Conservation (phyloP, 352 stramenopile genomes). For the Pythium biforme region DNA sequence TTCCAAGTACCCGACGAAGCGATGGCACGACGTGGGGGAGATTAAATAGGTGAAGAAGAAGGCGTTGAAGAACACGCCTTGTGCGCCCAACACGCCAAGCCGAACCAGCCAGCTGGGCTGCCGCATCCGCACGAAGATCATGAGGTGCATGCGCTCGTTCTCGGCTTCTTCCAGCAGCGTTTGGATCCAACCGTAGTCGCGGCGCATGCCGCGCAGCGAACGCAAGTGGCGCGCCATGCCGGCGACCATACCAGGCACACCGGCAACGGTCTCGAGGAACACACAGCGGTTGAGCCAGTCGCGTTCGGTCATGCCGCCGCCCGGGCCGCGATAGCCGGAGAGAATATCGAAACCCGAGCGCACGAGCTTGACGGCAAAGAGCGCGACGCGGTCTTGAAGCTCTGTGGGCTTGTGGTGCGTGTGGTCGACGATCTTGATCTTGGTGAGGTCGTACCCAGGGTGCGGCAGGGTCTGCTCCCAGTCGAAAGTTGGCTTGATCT, state of each 20-base stretch:
- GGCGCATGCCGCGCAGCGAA: conserved; percentile 72
- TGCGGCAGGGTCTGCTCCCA: conserved; percentile 49
- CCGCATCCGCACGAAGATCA: conserved; percentile 90
- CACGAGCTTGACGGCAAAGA: conserved; percentile 40
- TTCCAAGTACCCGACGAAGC: conserved; percentile 93
- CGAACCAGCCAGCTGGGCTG: conserved; percentile 74
- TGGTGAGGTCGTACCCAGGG: conserved; percentile 38
- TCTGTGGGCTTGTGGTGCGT: conserved; percentile 38
- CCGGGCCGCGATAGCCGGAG: conserved; percentile 46
- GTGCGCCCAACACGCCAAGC: conserved; percentile 65
- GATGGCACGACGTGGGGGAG: conserved; percentile 86
- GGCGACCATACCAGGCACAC: conserved; percentile 71
- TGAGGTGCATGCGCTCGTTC: conserved; percentile 93
- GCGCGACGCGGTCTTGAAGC: conserved; percentile 37
- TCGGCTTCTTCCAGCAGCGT: conserved; percentile 90
- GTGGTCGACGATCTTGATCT: conserved; percentile 33
- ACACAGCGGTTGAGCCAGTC: conserved; percentile 74
- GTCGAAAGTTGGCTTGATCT: too few relatives aligned
- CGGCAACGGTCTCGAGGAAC: conserved; percentile 76
- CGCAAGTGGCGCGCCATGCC: conserved; percentile 74
- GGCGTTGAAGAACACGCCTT: conserved; percentile 83
- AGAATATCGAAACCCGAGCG: conserved; percentile 49
- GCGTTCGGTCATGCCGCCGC: conserved; percentile 48
- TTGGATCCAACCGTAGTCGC: conserved; percentile 90
- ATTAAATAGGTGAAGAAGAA: conserved; percentile 89